These are phyloP conservation scores for Yarrowia sp. DNA, from an alignment of 805 yeast genomes.

Conservation along the genomic window DNA sequence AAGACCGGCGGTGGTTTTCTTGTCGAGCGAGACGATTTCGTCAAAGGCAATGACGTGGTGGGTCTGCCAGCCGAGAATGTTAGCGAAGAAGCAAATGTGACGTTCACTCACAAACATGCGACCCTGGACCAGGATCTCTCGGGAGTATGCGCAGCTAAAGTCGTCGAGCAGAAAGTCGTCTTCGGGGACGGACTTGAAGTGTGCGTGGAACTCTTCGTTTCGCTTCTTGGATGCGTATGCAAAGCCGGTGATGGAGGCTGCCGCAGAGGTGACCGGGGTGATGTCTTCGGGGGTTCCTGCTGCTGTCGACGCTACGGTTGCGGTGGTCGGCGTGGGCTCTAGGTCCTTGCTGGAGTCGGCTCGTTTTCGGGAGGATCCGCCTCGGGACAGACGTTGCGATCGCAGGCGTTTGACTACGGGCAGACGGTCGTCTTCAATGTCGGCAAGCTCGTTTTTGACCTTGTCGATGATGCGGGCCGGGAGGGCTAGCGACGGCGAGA, in stretches of 20 bases:
- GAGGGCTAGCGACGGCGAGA: slow-evolving; percentile 3
- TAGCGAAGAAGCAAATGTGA: slow-evolving; percentile 80
- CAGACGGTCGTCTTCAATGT: slow-evolving; percentile 4
- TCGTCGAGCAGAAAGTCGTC: slow-evolving; percentile 79
- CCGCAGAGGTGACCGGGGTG: slow-evolving; percentile 1
- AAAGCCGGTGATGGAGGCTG: slow-evolving; percentile 21
- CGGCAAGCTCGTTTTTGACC: slow-evolving; percentile 8
- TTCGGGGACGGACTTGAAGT: slow-evolving; percentile 64
- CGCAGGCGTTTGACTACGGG: slow-evolving; percentile 18
- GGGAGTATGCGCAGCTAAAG: slow-evolving; percentile 82
- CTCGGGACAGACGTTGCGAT: neutral
- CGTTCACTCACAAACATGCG: slow-evolving; percentile 75
- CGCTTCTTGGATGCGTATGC: slow-evolving; percentile 41
- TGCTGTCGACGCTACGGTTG: neutral
- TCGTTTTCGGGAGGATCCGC: neutral
- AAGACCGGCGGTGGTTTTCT: slow-evolving; percentile 79
- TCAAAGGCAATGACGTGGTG: slow-evolving; percentile 65
- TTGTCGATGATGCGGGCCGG: slow-evolving; percentile 11
- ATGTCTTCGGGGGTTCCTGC: neutral
- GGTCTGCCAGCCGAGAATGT: slow-evolving; percentile 87
- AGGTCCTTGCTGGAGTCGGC: neutral
- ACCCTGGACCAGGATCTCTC: slow-evolving; percentile 86
- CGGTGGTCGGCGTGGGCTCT: neutral
- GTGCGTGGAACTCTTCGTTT: slow-evolving; percentile 70
- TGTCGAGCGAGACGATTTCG: slow-evolving; percentile 72